A percentile compares a stretch with the other conserved stretches of the same genome.
phyloP scores from a whole-genome alignment of 176 grass and related monocot species.

The Oryza brachyantha region DNA sequence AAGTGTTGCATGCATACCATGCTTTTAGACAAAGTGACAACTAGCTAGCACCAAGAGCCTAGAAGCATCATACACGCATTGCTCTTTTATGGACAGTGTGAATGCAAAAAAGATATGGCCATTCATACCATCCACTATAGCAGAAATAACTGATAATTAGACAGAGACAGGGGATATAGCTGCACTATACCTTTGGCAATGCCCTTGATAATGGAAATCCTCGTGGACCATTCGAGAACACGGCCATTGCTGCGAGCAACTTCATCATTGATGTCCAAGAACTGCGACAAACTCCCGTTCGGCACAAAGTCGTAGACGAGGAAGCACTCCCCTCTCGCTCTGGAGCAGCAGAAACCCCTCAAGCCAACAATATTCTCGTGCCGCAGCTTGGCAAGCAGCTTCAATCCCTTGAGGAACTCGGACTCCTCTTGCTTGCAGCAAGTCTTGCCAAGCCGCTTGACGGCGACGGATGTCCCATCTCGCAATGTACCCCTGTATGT shows the following conservation, averaged over 20 bases:
- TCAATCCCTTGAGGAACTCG: slow-evolving; percentile 78
- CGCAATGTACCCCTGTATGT: slow-evolving; percentile 74
- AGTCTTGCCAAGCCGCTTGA: slow-evolving; percentile 81
- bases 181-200: slow-evolving; percentile 81
- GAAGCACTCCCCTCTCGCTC: slow-evolving; percentile 85
- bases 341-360: slow-evolving; percentile 85
- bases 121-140: background rate
- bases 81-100: slow-evolving; percentile 18
- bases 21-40: slow-evolving; percentile 19
- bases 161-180: slow-evolving; percentile 30
- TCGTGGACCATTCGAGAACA: slow-evolving; percentile 71
- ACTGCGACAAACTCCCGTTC: slow-evolving; percentile 68
- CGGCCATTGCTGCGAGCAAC: background rate
- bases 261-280: slow-evolving; percentile 52
- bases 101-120: slow-evolving; percentile 30
- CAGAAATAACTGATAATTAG: slow-evolving; percentile 1
- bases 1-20: slow-evolving; percentile 24
- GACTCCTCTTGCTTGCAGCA: slow-evolving; percentile 85
- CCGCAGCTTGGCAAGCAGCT: slow-evolving; percentile 48
- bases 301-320: slow-evolving; percentile 84
- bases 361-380: slow-evolving; percentile 79
- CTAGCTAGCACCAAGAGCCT: slow-evolving; percentile 15
- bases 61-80: slow-evolving; percentile 11
- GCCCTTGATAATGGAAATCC: slow-evolving; percentile 86
- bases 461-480: slow-evolving; percentile 64